Percentiles rank a stretch among this genome's conserved stretches.
Evolutionary conservation across 2,329 filamentous ascomycete genomes (phyloP).

Genomic region (Davidsoniella australis): DNA sequence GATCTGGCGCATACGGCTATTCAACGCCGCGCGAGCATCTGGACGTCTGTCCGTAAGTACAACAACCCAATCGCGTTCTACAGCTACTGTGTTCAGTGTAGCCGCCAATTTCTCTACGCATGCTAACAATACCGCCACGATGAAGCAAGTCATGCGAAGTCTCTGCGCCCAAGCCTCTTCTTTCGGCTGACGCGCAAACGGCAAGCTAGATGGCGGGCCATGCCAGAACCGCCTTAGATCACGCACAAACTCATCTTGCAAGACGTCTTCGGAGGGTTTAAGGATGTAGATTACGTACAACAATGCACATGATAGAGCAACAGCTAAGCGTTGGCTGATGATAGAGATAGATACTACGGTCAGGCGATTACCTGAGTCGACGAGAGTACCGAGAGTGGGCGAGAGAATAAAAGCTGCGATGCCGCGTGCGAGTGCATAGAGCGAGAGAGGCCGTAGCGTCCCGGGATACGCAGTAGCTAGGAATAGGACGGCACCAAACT

Average conservation of each 20-base stretch:
- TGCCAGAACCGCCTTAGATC: not conserved
- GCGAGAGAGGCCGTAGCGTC: slow-evolving; percentile 47
- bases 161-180: not conserved
- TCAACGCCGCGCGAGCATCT: slow-evolving; percentile 23
- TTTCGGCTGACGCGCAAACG: not conserved
- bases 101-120: slow-evolving; percentile 52
- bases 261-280: not conserved
- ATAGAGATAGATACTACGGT: slow-evolving; percentile 34
- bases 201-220: not conserved
- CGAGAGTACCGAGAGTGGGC: slow-evolving; percentile 36
- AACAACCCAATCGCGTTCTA: slow-evolving; percentile 56
- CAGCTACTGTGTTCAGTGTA: slow-evolving; percentile 47
- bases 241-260: too few species aligned
- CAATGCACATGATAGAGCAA: slow-evolving; percentile 29
- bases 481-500: slow-evolving; percentile 44
- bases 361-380: slow-evolving; percentile 39
- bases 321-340: slow-evolving; percentile 23
- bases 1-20: slow-evolving; percentile 44
- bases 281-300: slow-evolving; percentile 23
- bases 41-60: slow-evolving; percentile 18
- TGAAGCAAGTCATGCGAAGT: slow-evolving; percentile 16
- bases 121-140: slow-evolving; percentile 32
- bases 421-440: slow-evolving; percentile 49
- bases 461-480: slow-evolving; percentile 36
- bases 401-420: slow-evolving; percentile 40